Base-by-base conservation (phyloP, 768 basidiomycete genomes). In the Mycena metata region DNA sequence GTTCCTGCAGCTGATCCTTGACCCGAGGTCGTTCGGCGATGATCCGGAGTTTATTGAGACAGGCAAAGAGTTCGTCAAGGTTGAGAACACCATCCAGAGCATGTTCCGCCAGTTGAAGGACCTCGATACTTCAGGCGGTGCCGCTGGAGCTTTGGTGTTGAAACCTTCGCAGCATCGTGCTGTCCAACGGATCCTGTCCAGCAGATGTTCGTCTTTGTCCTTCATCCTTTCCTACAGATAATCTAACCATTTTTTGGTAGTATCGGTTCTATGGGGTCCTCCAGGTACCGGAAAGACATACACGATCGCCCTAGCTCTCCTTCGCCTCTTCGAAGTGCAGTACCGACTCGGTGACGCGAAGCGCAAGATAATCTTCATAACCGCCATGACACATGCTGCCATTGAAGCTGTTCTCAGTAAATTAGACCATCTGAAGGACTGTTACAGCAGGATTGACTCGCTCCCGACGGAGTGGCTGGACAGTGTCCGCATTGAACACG, bases 201-300 rank as follows among this genome's bases (percentile, higher is more conserved):
- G 82, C 63, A 75, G 83, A 49, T 71, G 70, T 68, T 13, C 12
- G 66, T 71, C 26, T 51, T n/a, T 59, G 2, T 6, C 36, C n/a
- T 5, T 36, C 10, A 13, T 45, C 26, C 1, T n/a, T 4, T 47
- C 24, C 1, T 10, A 19, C 24, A 13, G 5, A 21, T 15, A 43
- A 50, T n/a, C 52, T 69, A 21, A 66, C 30, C 33, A 30, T 16
- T 13, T 16, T 2, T 15, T 15, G 17, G 19, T 21, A 71, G 70
- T 88, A 6, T 81, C 83, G 15, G 84, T 86, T 1, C 79, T 86
- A 19, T 86, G 85, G 84, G 86, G 85, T 12, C 86, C 86, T 36
- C 86, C 86, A 82, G 86, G 86, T 6, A 86, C 85, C 9, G 86
- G 86, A 8, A 87, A 87, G 74, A 87, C 85, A 9, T 83, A 87